phyloP scores from a whole-genome alignment of 805 yeast genomes.

The Blastobotrys americana region DNA sequence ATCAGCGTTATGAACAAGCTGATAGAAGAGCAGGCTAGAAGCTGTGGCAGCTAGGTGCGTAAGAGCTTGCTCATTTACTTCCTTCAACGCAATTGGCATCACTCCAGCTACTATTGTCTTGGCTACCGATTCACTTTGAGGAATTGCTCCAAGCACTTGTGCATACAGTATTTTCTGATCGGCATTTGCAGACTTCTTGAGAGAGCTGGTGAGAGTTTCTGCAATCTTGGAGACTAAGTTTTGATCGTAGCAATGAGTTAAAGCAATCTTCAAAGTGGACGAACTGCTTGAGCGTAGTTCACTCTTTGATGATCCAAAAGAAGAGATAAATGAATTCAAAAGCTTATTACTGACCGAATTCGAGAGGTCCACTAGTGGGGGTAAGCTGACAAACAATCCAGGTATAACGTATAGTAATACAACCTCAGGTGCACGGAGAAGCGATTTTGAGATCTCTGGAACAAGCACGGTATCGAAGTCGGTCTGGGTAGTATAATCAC shows the following conservation, averaged over 20 bases:
- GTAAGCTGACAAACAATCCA: conserved; percentile 36
- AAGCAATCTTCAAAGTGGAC: conserved; percentile 28
- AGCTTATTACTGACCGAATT: conserved; percentile 39
- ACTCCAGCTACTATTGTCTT: conserved; percentile 38
- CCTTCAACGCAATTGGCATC: conserved; percentile 54
- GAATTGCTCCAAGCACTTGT: conserved; percentile 35
- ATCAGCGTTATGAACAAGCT: conserved; percentile 21
- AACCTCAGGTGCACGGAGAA: conserved; percentile 70
- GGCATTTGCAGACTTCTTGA: conserved; percentile 53
- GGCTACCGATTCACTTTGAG: conserved; percentile 29
- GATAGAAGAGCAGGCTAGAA: conserved; percentile 37
- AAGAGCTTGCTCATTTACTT: conserved; percentile 64
- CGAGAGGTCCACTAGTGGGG: conserved; percentile 38
- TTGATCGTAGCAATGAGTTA: conserved; percentile 26
- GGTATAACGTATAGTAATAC: conserved; percentile 53
- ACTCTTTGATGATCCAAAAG: conserved; percentile 66
- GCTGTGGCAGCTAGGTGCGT: conserved; percentile 43
- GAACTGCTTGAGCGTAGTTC: conserved; percentile 47
- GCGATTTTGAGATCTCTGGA: conserved; percentile 65
- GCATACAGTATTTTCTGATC: conserved; percentile 59
- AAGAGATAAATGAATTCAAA: conserved; percentile 43
- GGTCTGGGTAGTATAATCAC: conserved; percentile 36
- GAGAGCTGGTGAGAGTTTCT: conserved; percentile 48
- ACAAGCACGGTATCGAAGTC: conserved; percentile 37
- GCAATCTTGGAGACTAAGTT: conserved; percentile 33